Evolutionary conservation across 495 filamentous ascomycete genomes (phyloP).

Genomic region (Polyplosphaeria fusca): DNA sequence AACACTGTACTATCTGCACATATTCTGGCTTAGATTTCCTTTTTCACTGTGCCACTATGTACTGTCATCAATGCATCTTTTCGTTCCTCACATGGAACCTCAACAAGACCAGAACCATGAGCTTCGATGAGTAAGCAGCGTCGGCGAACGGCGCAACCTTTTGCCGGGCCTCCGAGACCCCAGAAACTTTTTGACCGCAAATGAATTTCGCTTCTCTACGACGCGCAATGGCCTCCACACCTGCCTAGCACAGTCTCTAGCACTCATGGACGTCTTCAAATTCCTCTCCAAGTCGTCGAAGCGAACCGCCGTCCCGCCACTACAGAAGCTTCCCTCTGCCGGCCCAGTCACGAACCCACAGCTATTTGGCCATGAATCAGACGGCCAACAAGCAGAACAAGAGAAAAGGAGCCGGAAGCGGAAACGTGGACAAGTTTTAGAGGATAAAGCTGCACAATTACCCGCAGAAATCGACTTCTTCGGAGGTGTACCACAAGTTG

Average conservation of each 20-base stretch:
- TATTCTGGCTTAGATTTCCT: constrained; percentile 32
- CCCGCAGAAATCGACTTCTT: constrained; percentile 33
- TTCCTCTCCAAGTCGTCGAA: constrained; percentile 65
- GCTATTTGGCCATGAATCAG: constrained; percentile 48
- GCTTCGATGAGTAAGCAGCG: too few species aligned
- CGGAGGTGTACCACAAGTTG: neutral
- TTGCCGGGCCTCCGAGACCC: too few species aligned
- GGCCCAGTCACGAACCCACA: constrained; percentile 54
- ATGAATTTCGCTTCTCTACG: too few species aligned
- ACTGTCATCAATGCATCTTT: constrained; percentile 22
- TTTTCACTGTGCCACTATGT: constrained; percentile 27
- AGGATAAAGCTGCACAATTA: neutral
- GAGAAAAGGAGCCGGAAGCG: neutral
- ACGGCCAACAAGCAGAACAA: neutral
- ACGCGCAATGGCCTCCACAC: too few species aligned
- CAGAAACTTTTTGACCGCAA: too few species aligned
- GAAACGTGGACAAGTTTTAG: neutral
- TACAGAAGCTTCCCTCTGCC: constrained; percentile 49
- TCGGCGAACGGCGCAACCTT: too few species aligned
- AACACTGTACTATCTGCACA: constrained; percentile 37
- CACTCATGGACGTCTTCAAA: constrained; percentile 61
- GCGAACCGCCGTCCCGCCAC: constrained; percentile 34
- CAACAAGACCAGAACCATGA: too few species aligned
- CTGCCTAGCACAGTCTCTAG: too few species aligned
- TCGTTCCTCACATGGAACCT: too few species aligned